Conservation (phyloP, 108 stramenopile genomes). For the Stephanodiscus triporus region DNA sequence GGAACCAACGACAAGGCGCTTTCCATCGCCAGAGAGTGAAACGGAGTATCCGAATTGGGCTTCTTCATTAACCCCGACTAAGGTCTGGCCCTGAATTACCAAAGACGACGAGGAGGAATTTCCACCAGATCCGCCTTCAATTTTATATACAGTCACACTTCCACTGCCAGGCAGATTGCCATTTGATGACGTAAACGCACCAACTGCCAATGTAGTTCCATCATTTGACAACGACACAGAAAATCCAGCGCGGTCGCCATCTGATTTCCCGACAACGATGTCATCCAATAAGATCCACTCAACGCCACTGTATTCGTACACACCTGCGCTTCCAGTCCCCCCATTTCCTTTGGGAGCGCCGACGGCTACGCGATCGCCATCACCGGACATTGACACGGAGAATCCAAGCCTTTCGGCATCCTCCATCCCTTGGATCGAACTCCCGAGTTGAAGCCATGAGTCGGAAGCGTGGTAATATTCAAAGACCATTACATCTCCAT, state of each 20-base stretch:
- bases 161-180: slow-evolving; percentile 15
- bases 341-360: slow-evolving; percentile 40
- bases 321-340: slow-evolving; percentile 24
- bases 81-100: slow-evolving; percentile 18
- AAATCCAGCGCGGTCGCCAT: slow-evolving; percentile 20
- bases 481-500: slow-evolving; percentile 32
- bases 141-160: slow-evolving; percentile 19
- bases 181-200: slow-evolving; percentile 16
- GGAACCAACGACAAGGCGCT: slow-evolving; percentile 33
- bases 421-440: slow-evolving; percentile 37
- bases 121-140: not conserved
- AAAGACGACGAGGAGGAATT: not conserved
- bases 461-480: slow-evolving; percentile 19
- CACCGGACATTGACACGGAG: slow-evolving; percentile 33
- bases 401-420: slow-evolving; percentile 28
- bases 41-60: slow-evolving; percentile 36
- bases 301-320: slow-evolving; percentile 25
- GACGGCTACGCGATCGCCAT: slow-evolving; percentile 34
- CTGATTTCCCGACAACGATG: slow-evolving; percentile 2
- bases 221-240: slow-evolving; percentile 30
- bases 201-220: slow-evolving; percentile 26
- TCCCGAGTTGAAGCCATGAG: slow-evolving; percentile 41
- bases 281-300: slow-evolving; percentile 29
- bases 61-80: not conserved
- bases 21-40: slow-evolving; percentile 35